These are phyloP conservation scores for Melaleuca alternifolia DNA, from an alignment of 345 rosid species.

Conservation along the genomic window DNA sequence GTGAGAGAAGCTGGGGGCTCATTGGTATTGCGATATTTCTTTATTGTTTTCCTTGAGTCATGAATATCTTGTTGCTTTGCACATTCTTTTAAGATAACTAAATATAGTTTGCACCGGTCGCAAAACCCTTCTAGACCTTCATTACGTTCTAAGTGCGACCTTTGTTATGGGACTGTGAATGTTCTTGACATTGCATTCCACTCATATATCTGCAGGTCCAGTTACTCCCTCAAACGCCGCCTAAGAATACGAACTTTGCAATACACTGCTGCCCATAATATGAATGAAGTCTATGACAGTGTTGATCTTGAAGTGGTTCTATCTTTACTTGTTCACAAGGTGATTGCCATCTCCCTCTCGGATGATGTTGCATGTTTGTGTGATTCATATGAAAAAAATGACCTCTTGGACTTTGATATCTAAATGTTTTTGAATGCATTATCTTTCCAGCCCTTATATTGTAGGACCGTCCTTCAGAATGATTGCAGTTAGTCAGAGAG, in stretches of 20 bases:
- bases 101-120: neutral
- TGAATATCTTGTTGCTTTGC: neutral
- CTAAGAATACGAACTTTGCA: slow-evolving; percentile 87
- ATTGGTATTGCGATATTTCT: neutral
- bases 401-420: neutral
- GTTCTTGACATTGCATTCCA: neutral
- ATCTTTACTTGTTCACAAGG: slow-evolving; percentile 91
- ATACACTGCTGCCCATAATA: slow-evolving; percentile 62
- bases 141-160: neutral
- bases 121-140: neutral
- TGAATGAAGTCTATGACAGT: slow-evolving; percentile 71
- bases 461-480: neutral
- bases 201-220: slow-evolving; percentile 37
- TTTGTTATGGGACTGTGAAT: neutral
- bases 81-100: neutral
- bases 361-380: neutral
- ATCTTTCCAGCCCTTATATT: neutral
- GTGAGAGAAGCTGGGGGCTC: neutral
- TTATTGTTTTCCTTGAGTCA: neutral
- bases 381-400: neutral
- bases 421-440: neutral
- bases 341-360: slow-evolving; percentile 4
- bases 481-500: neutral
- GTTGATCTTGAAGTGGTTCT: slow-evolving; percentile 84
- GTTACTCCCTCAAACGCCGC: slow-evolving; percentile 63